A percentile compares a stretch with the other conserved stretches of the same genome.
Conservation (phyloP, 352 stramenopile genomes). For the Globisporangium cederbergense region DNA sequence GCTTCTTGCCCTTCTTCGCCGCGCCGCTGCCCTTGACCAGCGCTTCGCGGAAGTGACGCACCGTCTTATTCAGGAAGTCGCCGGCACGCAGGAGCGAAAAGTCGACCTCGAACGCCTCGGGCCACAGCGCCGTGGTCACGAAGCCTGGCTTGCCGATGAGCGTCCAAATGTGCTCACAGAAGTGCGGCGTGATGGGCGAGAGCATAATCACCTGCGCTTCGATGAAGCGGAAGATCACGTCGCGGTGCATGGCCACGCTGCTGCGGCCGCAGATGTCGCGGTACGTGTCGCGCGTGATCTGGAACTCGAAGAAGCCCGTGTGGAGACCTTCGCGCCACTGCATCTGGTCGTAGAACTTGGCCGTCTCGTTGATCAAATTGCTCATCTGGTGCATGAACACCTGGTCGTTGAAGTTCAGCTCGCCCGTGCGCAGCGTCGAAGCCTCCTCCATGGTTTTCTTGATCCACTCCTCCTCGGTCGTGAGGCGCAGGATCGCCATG, state of each 20-base stretch:
- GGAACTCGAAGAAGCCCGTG: slow-evolving; percentile 98
- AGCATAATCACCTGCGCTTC: slow-evolving; percentile 93
- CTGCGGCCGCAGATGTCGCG: slow-evolving; percentile 91
- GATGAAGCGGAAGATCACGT: slow-evolving; percentile 92
- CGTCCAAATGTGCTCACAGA: slow-evolving; percentile 92
- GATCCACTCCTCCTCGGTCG: slow-evolving; percentile 97
- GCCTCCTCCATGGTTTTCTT: slow-evolving; percentile 89
- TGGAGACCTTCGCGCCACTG: slow-evolving; percentile 97
- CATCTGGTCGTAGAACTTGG: slow-evolving; percentile 87
- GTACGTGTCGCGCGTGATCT: slow-evolving; percentile 97
- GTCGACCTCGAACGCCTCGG: slow-evolving; percentile 83
- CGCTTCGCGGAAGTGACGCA: slow-evolving; percentile 89
- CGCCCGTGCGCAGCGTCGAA: slow-evolving; percentile 72
- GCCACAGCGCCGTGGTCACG: slow-evolving; percentile 89
- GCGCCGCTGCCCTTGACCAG: slow-evolving; percentile 62
- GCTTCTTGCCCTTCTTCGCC: slow-evolving; percentile 91
- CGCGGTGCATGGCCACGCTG: slow-evolving; percentile 88
- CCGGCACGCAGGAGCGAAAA: slow-evolving; percentile 90
- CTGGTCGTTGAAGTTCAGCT: slow-evolving; percentile 90
- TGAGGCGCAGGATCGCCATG: slow-evolving; percentile 96
- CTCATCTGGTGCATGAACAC: slow-evolving; percentile 98
- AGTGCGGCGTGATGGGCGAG: slow-evolving; percentile 95
- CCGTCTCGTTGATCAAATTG: slow-evolving; percentile 89
- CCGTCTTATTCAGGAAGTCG: slow-evolving; percentile 91
- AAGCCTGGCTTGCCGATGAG: slow-evolving; percentile 91